Base-by-base conservation (phyloP, 345 rosid genomes). In the Durio zibethinus region DNA sequence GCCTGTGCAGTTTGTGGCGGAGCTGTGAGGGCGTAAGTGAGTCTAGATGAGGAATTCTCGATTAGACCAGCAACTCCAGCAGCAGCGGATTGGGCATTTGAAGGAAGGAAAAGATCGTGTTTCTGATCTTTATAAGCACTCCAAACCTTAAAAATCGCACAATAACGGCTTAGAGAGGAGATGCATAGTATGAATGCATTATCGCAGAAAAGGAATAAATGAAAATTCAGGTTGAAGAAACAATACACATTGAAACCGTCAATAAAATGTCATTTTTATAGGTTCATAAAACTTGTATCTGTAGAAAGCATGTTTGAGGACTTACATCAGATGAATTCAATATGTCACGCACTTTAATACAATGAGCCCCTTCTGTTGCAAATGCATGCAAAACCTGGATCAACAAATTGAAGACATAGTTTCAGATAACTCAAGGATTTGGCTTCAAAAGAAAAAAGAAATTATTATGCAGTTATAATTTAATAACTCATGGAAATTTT, bases 41-140 rank as follows among this genome's bases (percentile, higher is more conserved):
- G 88, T 71, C 88, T 88, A 53, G 90, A 89, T 25, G 98, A 88
- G 4, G 99, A 89, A 87, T 76, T 88, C 82, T 96, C 99, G 3
- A 96, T 96, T 52, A 96, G 87, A 80, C 99, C 99, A 35, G 99
- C 97, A 78, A 96, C 94, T 76, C 99, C 99, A 1, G 97, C 98
- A 42, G 92, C 90, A 0, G 98, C 94, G 33, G 97, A 93, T 76
- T 96, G 97, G 5, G 93, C 97, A 74, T 86, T 96, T 59, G 98
- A 91, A 52, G 98, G 99, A 54, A 96, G 94, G 88, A 96, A 94
- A 45, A 96, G 93, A 81, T 96, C 99, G 38, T 96, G 99, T 77
- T 89, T 96, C 90, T 96, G 99, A 86, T 94, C 98, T 81, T 96
- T 93, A 76, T 96, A 96, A 6, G 97, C 99, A 35, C 92, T 74